phyloP scores from a whole-genome alignment of 2,329 filamentous ascomycete species.

The Uncinocarpus reesii region DNA sequence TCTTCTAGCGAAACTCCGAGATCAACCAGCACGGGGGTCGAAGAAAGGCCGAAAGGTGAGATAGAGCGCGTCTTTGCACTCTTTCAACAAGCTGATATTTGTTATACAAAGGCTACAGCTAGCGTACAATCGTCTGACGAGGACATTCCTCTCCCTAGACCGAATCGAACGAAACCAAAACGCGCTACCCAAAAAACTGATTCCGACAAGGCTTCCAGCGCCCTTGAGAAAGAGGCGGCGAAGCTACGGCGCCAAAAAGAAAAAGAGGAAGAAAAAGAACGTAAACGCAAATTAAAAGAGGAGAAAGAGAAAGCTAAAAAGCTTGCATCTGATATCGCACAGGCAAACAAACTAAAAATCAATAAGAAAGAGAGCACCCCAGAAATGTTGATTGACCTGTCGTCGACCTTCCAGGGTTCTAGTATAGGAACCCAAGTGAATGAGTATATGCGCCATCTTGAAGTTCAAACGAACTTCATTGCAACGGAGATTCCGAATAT shows the following conservation, averaged over 20 bases:
- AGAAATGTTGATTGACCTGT: conserved; percentile 69
- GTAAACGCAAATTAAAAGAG: conserved; percentile 39
- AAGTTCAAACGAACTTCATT: conserved; percentile 35
- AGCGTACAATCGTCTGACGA: conserved; percentile 2
- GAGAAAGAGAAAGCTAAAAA: conserved; percentile 55
- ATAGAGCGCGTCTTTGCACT: neutral
- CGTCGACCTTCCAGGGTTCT: conserved; percentile 44
- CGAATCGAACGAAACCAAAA: conserved; percentile 37
- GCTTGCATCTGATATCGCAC: conserved; percentile 53
- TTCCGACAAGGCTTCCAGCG: conserved; percentile 37
- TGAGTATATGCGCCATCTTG: conserved; percentile 35
- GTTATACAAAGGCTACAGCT: conserved; percentile 8
- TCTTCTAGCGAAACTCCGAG: conserved; percentile 29
- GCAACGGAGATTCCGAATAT: conserved; percentile 39
- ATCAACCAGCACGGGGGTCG: conserved; percentile 10
- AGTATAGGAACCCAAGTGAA: conserved; percentile 36
- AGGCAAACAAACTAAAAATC: conserved; percentile 61
- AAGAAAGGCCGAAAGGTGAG: conserved; percentile 13
- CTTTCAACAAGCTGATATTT: conserved; percentile 14
- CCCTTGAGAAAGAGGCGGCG: conserved; percentile 43
- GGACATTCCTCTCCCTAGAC: conserved; percentile 18
- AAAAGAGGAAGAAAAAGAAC: conserved; percentile 47
- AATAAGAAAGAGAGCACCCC: conserved; percentile 63
- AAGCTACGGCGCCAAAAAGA: conserved; percentile 44
- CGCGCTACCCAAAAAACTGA: conserved; percentile 26